Conservation (phyloP, 2,329 filamentous ascomycete species). For the Dactylonectria macrodidyma region DNA sequence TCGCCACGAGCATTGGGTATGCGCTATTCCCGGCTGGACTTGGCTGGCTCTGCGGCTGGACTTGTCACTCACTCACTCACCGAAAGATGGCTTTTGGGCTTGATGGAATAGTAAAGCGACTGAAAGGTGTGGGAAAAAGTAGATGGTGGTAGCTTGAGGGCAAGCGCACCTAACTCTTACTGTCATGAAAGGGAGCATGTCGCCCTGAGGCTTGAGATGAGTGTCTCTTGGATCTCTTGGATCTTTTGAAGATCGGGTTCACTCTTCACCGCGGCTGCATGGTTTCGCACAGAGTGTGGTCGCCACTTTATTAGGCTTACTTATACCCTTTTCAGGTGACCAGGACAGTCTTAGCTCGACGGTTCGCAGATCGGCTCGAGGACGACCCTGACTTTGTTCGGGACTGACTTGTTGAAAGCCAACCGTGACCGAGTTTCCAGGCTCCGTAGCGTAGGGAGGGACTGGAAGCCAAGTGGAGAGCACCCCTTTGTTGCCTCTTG, state of each 20-base stretch:
- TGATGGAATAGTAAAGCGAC: background rate
- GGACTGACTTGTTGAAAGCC: background rate
- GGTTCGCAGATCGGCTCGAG: slow-evolving; percentile 16
- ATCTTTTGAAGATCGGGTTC: background rate
- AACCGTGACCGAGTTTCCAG: background rate
- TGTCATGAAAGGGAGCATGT: too few species aligned
- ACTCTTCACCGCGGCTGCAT: background rate
- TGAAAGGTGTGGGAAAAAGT: too few species aligned
- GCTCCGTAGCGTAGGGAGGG: background rate
- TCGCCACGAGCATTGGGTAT: slow-evolving; percentile 12
- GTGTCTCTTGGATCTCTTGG: too few species aligned
- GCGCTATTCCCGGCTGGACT: slow-evolving; percentile 15
- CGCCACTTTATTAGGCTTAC: slow-evolving; percentile 2
- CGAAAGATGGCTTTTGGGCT: background rate
- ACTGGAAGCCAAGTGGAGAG: slow-evolving; percentile 26
- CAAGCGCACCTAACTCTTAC: too few species aligned
- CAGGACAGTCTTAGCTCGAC: slow-evolving; percentile 19
- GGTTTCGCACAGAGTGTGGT: slow-evolving; percentile 21
- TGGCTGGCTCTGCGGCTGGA: slow-evolving; percentile 19
- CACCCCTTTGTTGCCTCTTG: slow-evolving; percentile 17
- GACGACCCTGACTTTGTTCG: slow-evolving; percentile 5
- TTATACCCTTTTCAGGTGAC: slow-evolving; percentile 12
- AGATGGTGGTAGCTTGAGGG: too few species aligned
- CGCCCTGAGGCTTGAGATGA: too few species aligned
- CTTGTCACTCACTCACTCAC: slow-evolving; percentile 6